phyloP scores from a whole-genome alignment of 2,329 filamentous ascomycete species.

The Pseudophaeomoniella oleicola region DNA sequence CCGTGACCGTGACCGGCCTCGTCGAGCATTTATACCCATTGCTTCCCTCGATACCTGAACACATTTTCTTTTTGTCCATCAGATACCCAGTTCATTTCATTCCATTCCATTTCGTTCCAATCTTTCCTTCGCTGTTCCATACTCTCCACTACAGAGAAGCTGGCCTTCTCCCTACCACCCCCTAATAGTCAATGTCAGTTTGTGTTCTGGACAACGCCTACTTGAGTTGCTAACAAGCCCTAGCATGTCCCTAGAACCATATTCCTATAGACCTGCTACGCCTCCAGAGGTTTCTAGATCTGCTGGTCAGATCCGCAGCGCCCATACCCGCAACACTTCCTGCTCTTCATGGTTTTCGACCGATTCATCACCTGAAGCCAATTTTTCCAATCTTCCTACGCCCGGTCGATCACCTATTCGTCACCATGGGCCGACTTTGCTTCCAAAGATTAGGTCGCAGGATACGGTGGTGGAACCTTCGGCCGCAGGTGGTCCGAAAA shows the following conservation, averaged over 20 bases:
- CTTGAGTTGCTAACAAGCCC: conserved; percentile 5
- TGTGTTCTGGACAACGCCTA: too few relatives aligned
- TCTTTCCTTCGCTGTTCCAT: conserved; percentile 7
- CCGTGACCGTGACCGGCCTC: neutral
- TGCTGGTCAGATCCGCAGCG: conserved; percentile 17
- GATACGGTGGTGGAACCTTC: conserved; percentile 59
- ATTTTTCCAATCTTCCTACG: conserved; percentile 53
- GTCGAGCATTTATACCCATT: conserved; percentile 3
- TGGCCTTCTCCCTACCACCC: conserved; percentile 2
- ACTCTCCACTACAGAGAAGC: conserved; percentile 6
- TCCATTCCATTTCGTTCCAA: conserved; percentile 4
- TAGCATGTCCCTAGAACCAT: conserved; percentile 27
- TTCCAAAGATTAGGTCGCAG: conserved; percentile 76
- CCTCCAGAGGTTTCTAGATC: conserved; percentile 22
- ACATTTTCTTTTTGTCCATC: conserved; percentile 12
- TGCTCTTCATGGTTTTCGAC: conserved; percentile 45
- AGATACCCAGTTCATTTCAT: conserved; percentile 2
- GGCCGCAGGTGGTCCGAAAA: conserved; percentile 35
- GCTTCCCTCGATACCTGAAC: conserved; percentile 7
- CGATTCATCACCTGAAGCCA: conserved; percentile 55
- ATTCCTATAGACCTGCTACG: conserved; percentile 28
- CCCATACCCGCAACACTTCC: conserved; percentile 49
- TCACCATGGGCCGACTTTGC: conserved; percentile 58
- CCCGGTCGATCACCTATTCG: conserved; percentile 60
- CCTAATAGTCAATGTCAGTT: too few relatives aligned